A percentile compares a stretch with the other conserved stretches of the same genome.
phyloP scores from a whole-genome alignment of 768 basidiomycete species.

The Omphalotus guepiniiformis region DNA sequence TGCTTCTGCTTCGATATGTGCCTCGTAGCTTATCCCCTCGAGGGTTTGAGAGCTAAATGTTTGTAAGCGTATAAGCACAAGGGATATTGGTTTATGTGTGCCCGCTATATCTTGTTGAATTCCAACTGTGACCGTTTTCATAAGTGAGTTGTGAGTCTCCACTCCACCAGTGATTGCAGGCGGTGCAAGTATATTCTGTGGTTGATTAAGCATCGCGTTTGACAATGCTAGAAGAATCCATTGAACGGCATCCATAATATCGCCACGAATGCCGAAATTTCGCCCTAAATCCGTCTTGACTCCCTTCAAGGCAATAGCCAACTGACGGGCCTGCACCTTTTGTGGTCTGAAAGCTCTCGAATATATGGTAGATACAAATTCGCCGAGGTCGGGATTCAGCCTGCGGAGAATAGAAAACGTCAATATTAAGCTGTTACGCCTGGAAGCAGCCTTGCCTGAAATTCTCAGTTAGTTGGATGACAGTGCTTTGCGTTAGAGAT shows the following conservation, averaged over 20 bases:
- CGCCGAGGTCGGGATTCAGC: constrained; percentile 49
- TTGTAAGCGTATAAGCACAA: constrained; percentile 37
- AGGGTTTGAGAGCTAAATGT: constrained; percentile 24
- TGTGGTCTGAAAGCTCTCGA: constrained; percentile 43
- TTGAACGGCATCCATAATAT: constrained; percentile 25
- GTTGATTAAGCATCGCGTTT: constrained; percentile 38
- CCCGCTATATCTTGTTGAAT: no score
- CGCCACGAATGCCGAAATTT: constrained; percentile 19
- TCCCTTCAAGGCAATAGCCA: constrained; percentile 30
- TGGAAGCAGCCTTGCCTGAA: constrained; percentile 36
- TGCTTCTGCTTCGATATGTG: constrained; percentile 45
- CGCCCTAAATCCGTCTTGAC: constrained; percentile 18
- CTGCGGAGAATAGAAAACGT: constrained; percentile 21
- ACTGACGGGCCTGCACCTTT: constrained; percentile 38
- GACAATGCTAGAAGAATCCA: constrained; percentile 39
- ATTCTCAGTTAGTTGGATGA: constrained; percentile 49
- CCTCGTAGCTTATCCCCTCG: constrained; percentile 39
- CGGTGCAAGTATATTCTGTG: constrained; percentile 29
- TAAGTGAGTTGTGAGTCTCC: constrained; percentile 13
- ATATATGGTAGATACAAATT: constrained; percentile 51
- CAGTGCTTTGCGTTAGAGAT: constrained; percentile 29
- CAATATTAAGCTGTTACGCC: no score
- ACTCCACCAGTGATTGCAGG: constrained; percentile 17
- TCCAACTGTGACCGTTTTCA: constrained; percentile 20
- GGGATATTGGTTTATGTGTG: constrained; percentile 40